These are phyloP conservation scores for Pseudovirgaria hyperparasitica DNA, from an alignment of 2,329 filamentous ascomycete species.

Conservation along the genomic window DNA sequence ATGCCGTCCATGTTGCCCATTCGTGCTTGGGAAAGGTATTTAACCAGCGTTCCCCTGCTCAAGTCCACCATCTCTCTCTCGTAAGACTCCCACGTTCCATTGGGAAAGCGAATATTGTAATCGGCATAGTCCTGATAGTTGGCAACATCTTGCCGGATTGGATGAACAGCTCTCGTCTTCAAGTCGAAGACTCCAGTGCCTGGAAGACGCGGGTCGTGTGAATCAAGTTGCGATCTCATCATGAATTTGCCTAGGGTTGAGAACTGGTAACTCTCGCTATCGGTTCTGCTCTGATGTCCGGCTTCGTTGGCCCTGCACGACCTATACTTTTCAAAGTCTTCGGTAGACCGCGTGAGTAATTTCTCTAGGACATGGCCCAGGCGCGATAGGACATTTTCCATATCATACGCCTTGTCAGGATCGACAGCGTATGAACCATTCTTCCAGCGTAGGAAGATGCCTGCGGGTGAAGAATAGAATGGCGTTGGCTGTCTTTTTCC, in stretches of 20 bases:
- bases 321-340: conserved; percentile 77
- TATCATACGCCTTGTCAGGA: conserved; percentile 84
- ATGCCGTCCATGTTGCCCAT: conserved; percentile 99
- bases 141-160: conserved; percentile 74
- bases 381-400: conserved; percentile 75
- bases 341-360: conserved; percentile 68
- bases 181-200: conserved; percentile 92
- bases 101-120: conserved; percentile 70
- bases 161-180: conserved; percentile 85
- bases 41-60: conserved; percentile 86
- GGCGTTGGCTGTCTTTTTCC: conserved; percentile 55
- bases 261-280: conserved; percentile 64
- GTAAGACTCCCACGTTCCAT: conserved; percentile 78
- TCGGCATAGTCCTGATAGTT: conserved; percentile 63
- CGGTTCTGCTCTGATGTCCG: conserved; percentile 57
- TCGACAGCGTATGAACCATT: conserved; percentile 89
- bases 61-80: conserved; percentile 96
- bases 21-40: conserved; percentile 91
- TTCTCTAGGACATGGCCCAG: conserved; percentile 96
- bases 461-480: no score
- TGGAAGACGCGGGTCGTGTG: conserved; percentile 71
- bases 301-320: conserved; percentile 37
- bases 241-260: conserved; percentile 77
- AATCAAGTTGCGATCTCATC: conserved; percentile 91
- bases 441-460: conserved; percentile 70